Evolutionary conservation across 257 asterid species (phyloP), one percentile per base, ranked within the genome.

Genomic region (Paulownia fortunei): DNA sequence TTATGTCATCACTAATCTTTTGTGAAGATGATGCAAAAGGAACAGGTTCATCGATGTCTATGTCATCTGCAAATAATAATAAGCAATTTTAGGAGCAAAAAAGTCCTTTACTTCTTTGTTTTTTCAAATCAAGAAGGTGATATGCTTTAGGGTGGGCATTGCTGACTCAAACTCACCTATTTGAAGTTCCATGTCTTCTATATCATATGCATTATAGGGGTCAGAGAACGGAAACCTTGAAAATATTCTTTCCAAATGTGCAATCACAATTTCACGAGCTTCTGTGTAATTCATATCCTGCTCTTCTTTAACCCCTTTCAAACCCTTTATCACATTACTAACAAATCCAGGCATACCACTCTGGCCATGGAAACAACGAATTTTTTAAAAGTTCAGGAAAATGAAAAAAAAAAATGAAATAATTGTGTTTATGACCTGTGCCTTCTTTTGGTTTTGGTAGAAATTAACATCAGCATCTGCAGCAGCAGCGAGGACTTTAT

Each of bases 171-270:
- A 79, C 79, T 84, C 80, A 96, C 99, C 97, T 58, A 93, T 86
- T 72, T 87, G 84, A 72, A 96, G 86, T 42, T 88, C 90, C 88
- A 83, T 21, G 30, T 67, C 89, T 19, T 83, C 90, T 49, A 80
- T 77, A 70, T 87, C 88, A 77, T 46, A 72, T 41, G 49, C 56
- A 68, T 79, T 77, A 56, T 41, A 36, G 39, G 88, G 80, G 68
- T 84, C 89, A n/a, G 98, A 96, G 81, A 90, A 96, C 12, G 97
- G 99, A 75, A 85, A 90, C 86, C 98, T 92, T 21, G 97, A 96
- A 84, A 90, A 91, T 82, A 90, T 89, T 76, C 74, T 76, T 85
- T 92, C 98, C 64, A 96, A 76, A 88, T 89, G 97, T 8, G 84
- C 86, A 77, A 83, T 59, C 82, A 89, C 11, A 70, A 36, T 65